Evolutionary conservation across 1,284 basidiomycete species (phyloP), one percentile per base, ranked within the genome.

Genomic region (Retiboletus flavoniger): DNA sequence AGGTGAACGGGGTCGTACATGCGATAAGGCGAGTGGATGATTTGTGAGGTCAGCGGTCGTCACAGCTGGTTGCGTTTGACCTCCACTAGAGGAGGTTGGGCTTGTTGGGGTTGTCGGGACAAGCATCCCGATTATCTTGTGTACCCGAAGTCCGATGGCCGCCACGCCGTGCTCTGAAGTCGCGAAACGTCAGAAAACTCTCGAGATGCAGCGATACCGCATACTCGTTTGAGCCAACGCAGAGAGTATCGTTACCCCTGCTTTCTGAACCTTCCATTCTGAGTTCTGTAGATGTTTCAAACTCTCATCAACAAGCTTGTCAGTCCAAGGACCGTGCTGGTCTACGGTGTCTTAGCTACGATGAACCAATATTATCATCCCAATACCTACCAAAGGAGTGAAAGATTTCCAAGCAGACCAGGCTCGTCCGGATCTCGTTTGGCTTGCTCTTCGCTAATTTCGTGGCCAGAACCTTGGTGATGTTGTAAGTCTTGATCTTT

Each of bases 361-460:
- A 11, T 21, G 16, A 17, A 35, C 39, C 4, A n/a, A 40, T 7
- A 34, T 8, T 1, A 17, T 19, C 39, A 26, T 44, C 11, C 10
- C 0, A 13, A 39, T 2, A 21, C 57, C 4, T 40, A 68, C 64
- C 54, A 36, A 56, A 57, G 6, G 60, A 47, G 2, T 41, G 56
- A 40, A 65, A 52, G 42, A 69, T 67, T 3, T 66, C 51, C 47
- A 65, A 51, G n/a, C 54, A 62, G 29, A 69, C 53, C 10, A 67
- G n/a, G 46, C 63, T 56, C 1, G 61, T 67, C 47, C 67, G 53
- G 16, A 51, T 49, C 26, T 69, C 61, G 4, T 59, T 57, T 9
- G 47, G 7, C 9, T 39, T 54, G 0, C 63, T 55, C 13, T 43
- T 51, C 16, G 19, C 48, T 3, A 69, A 35, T 41, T 69, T 66